Percentiles rank a stretch among this genome's conserved stretches.
These are phyloP conservation scores for Phytopythium ostracodes DNA, from an alignment of 352 stramenopile genomes.

Conservation along the genomic window DNA sequence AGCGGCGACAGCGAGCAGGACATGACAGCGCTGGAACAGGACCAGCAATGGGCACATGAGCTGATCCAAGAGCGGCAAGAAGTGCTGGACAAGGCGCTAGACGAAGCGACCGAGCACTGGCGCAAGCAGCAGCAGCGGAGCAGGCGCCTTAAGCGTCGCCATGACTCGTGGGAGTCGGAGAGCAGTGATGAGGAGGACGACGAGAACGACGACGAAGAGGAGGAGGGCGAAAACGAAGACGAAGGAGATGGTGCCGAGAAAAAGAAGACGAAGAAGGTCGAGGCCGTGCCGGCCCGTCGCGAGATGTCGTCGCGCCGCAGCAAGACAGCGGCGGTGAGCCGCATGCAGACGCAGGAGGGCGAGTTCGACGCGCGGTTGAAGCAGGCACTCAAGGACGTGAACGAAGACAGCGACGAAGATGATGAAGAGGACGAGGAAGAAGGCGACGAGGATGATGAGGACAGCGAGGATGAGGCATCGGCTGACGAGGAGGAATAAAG, in stretches of 20 bases:
- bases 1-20: conserved; percentile 10
- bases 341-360: conserved; percentile 53
- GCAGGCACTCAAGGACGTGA: conserved; percentile 39
- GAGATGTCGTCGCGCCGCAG: conserved; percentile 47
- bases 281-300: conserved; percentile 17
- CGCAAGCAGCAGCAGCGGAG: conserved; percentile 38
- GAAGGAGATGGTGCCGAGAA: conserved; percentile 4
- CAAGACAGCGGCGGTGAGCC: conserved; percentile 50
- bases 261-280: conserved; percentile 9
- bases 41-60: conserved; percentile 43
- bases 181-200: conserved; percentile 28
- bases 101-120: conserved; percentile 30
- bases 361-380: conserved; percentile 60
- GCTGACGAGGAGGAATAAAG: conserved; percentile 18
- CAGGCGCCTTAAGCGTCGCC: conserved; percentile 14
- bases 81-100: conserved; percentile 29
- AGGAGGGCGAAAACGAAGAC: conserved; percentile 8
- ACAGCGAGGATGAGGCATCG: conserved; percentile 17
- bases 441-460: conserved; percentile 19
- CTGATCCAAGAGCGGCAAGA: conserved; percentile 41
- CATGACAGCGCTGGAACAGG: conserved; percentile 26
- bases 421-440: conserved; percentile 26
- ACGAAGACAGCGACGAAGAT: conserved; percentile 28
- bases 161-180: conserved; percentile 27
- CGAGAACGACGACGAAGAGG: conserved; percentile 20